Base-by-base conservation (phyloP, 768 basidiomycete species). In the Tylopilus intermedius region DNA sequence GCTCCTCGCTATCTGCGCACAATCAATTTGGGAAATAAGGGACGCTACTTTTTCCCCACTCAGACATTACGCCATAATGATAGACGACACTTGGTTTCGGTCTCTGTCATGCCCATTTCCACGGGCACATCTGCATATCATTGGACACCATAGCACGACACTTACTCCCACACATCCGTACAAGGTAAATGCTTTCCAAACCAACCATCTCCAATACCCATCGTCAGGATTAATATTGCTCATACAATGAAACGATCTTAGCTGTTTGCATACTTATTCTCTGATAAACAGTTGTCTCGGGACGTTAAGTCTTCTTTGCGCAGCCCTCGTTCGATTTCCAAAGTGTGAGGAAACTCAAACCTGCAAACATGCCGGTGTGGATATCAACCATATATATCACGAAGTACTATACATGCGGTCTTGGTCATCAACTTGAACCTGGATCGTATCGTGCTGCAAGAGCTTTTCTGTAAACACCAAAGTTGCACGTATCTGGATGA, bases 1-100 rank as follows among this genome's bases (percentile, higher is more conserved):
- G 65, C 27, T 73, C 74, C n/a, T 62, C 73, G 1, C 54, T 61
- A 9, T 62, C 69, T 41, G 40, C 58, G 22, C 48, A 48, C 50
- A 44, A 26, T 39, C 59, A 63, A 22, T 26, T 55, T 45, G 61
- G 61, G 30, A 65, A 58, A 52, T 58, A 45, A 52, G n/a, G 50
- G 49, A 18, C 47, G 15, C 26, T 26, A 18, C 37, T n/a, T 6
- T 54, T 50, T 42, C 50, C 51, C 9, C 30, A 30, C 9, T 53
- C 18, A 38, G 52, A 50, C 39, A 44, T 45, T n/a, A 45, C 26
- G 29, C 11, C 33, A 29, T 51, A 29, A 45, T 46, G 46, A 54
- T 42, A 54, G 43, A 53, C 48, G 26, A 47, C 33, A 22, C 55
- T 27, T 53, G 24, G 53, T 55, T 55, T 47, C 44, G 39, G 5